Evolutionary conservation across 148 eudicot species (phyloP).

Genomic region (Camellia sinensis): DNA sequence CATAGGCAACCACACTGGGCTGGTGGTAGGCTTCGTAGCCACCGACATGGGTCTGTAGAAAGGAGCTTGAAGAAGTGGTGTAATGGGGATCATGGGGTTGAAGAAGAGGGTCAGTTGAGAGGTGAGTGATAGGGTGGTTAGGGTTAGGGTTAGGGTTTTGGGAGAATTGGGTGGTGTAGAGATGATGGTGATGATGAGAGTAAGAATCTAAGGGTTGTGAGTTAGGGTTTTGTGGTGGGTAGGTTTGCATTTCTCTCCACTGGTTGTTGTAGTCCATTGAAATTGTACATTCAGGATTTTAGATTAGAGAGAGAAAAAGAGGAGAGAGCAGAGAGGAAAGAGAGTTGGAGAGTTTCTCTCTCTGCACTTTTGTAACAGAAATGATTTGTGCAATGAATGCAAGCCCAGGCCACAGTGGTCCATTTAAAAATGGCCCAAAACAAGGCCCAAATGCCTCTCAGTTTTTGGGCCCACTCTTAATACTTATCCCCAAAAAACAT

Average conservation of each 20-base stretch:
- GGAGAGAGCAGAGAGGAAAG: not conserved
- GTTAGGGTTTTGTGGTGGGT: constrained; percentile 10
- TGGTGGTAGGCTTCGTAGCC: not conserved
- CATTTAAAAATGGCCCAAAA: not conserved
- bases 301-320: not conserved
- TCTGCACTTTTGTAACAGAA: not conserved
- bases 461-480: too few species aligned
- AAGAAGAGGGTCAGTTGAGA: not conserved
- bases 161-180: constrained; percentile 6
- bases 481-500: too few species aligned
- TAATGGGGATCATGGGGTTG: constrained; percentile 1
- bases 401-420: not conserved
- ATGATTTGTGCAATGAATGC: not conserved
- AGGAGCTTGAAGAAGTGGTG: not conserved
- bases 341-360: not conserved
- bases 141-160: constrained; percentile 33
- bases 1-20: constrained; percentile 8
- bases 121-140: not conserved
- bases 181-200: not conserved
- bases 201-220: not conserved
- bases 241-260: not conserved
- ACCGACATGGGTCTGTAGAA: not conserved
- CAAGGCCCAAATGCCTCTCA: not conserved
- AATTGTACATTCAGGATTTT: not conserved
- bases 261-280: not conserved